Percentiles rank a stretch among this genome's conserved stretches.
phyloP scores from a whole-genome alignment of 2,329 filamentous ascomycete genomes.

The Colletotrichum magnum region DNA sequence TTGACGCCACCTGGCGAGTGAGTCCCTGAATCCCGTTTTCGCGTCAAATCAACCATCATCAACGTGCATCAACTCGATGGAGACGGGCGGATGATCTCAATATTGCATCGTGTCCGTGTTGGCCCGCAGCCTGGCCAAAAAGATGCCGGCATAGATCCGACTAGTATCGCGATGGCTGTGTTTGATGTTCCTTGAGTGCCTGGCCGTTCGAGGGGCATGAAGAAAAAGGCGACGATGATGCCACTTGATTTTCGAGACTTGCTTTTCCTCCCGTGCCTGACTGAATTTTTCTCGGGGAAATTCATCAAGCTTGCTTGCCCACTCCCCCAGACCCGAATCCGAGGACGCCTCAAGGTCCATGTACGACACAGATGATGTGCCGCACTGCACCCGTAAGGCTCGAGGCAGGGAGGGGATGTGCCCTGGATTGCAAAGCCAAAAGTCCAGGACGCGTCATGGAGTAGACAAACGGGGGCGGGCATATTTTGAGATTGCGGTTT shows the following conservation, averaged over 20 bases:
- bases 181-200: neutral
- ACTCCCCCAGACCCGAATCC: no score
- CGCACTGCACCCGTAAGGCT: neutral
- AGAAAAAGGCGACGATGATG: neutral
- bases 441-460: constrained; percentile 29
- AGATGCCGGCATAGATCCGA: neutral
- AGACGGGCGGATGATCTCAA: constrained; percentile 1
- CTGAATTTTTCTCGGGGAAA: neutral
- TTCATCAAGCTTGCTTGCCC: constrained; percentile 2
- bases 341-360: no score
- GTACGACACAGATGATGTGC: no score
- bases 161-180: neutral
- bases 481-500: constrained; percentile 30
- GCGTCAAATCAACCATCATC: neutral
- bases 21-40: neutral
- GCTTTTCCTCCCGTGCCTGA: neutral
- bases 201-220: neutral
- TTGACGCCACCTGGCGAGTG: constrained; percentile 14
- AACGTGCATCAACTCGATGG: constrained; percentile 20
- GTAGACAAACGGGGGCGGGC: constrained; percentile 20
- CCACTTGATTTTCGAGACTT: neutral
- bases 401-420: neutral
- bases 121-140: neutral
- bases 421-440: constrained; percentile 10
- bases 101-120: neutral